Evolutionary conservation across 345 rosid species (phyloP), one percentile per base, ranked within the genome.

Genomic region (Isatis tinctoria): DNA sequence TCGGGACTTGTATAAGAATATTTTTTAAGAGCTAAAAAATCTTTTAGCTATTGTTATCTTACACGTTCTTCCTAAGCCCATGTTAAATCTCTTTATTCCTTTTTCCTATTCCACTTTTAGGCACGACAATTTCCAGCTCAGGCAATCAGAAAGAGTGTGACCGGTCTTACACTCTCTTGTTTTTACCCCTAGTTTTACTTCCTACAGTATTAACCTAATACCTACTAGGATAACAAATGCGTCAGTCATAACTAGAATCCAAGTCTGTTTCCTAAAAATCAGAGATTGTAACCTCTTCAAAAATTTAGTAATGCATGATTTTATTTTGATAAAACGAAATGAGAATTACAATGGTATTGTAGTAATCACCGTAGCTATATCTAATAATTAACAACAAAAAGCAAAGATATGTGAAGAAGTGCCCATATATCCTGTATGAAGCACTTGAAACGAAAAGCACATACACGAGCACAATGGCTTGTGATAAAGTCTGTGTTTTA

Each of bases 71-170:
- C 33, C 44, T 68, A 75, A 54, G 51, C 62, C 61, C 67, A 75
- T 67, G 72, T 57, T 65, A 57, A 65, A 30, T n/a, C 73, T 51
- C 78, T 48, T 59, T 60, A 60, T 49, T 67, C 78, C 54, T 39
- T 67, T n/a, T 2, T 39, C 26, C 2, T 13, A 60, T 61, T 36
- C 69, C 74, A 75, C 74, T 75, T 75, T 75, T 40, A 75, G 8
- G 69, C 79, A 75, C 79, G 79, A 75, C 48, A 75, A 68, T 51
- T 28, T 59, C 61, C 73, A 74, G 73, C 78, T 74, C 61, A 67
- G 45, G 6, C 53, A 28, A 74, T 48, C 22, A 67, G 48, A 51
- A 67, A 67, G 17, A 49, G 62, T 60, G 53, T 67, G 60, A 37
- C 72, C 37, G 36, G 60, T 74, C 37, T 37, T 37, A 28, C 58